Base-by-base conservation (phyloP, 2,329 filamentous ascomycete species). In the Xylaria sp. region DNA sequence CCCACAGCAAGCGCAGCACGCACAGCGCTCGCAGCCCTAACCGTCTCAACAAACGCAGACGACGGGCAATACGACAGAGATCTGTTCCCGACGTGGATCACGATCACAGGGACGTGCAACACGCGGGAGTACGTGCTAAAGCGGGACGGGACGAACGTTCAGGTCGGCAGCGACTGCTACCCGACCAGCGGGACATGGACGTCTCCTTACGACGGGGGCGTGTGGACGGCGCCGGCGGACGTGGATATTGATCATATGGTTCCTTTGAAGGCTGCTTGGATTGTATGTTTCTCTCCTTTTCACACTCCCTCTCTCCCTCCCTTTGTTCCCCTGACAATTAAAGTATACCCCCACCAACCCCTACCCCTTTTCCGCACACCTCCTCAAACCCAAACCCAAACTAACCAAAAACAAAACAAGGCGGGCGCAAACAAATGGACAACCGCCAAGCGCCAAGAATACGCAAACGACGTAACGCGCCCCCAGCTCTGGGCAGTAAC, bases 241-340 rank as follows among this genome's bases (percentile, higher is more conserved):
- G 79, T 96, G 0, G 92, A 95, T 73, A 95, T 96, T 68, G 93
- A 96, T 78, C 93, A 96, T 78, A 85, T 96, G 81, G 92, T 97
- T 2, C 92, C 93, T 0, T 79, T 97, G 69, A 90, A 91, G 77
- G 93, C 94, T 76, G 92, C 92, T 5, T 95, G 92, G 92, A 89
- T 91, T 69, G 87, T 90, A 73, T 75, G 84, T 80, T 4, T 23
- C 35, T 29, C 6, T 2, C 27, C 55, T 27, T 6, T 42, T 32
- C 47, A 32, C 47, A 8, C n/a, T 16, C 10, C 37, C 3, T 55
- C 13, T 65, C 32, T 8, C 21, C 25, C 21, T n/a, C 10, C 12
- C 42, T 25, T 54, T 42, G 9, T 18, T 10, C 13, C 37, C 13
- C 37, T 42, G 9, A n/a, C n/a, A n/a, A n/a, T n/a, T n/a, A n/a